These are phyloP conservation scores for Nitzschia sp. DNA, from an alignment of 108 stramenopile species.

Conservation along the genomic window DNA sequence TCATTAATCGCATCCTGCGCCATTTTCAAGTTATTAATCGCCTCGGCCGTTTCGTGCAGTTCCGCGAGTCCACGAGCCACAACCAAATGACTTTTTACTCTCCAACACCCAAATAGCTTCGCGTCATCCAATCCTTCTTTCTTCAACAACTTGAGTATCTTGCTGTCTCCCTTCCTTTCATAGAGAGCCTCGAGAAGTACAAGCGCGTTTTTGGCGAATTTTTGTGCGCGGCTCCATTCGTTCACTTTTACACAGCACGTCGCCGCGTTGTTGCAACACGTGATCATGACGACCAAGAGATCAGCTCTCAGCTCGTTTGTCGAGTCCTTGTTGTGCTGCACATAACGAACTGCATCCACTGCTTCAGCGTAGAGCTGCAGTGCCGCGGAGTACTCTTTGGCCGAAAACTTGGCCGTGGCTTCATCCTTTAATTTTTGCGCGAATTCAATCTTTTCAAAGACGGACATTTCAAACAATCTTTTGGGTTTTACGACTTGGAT, in stretches of 20 bases:
- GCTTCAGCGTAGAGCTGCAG: constrained; percentile 60
- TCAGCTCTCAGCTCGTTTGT: constrained; percentile 73
- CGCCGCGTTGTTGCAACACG: constrained; percentile 83
- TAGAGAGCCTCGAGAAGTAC: constrained; percentile 68
- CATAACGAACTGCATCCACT: constrained; percentile 75
- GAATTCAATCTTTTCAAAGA: constrained; percentile 57
- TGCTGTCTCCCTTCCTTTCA: constrained; percentile 54
- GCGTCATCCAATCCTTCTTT: constrained; percentile 53
- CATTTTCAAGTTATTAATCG: constrained; percentile 42
- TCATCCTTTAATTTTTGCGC: constrained; percentile 54
- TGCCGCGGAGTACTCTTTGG: constrained; percentile 54
- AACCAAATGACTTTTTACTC: constrained; percentile 60
- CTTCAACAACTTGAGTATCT: constrained; percentile 61
- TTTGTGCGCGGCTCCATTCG: constrained; percentile 54
- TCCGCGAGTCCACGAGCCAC: constrained; percentile 52
- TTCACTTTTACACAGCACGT: constrained; percentile 67
- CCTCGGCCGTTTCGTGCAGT: constrained; percentile 38
- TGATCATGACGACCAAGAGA: constrained; percentile 71
- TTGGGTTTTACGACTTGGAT: constrained; percentile 62
- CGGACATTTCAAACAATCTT: constrained; percentile 64
- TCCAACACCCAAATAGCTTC: constrained; percentile 81
- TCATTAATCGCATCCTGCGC: constrained; percentile 40
- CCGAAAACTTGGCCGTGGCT: constrained; percentile 49
- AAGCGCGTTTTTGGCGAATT: constrained; percentile 65
- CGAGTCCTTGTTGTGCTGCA: constrained; percentile 65